These are phyloP conservation scores for Pseudognaphalium luteoalbum DNA, from an alignment of 129 eudicot genomes.

Conservation along the genomic window DNA sequence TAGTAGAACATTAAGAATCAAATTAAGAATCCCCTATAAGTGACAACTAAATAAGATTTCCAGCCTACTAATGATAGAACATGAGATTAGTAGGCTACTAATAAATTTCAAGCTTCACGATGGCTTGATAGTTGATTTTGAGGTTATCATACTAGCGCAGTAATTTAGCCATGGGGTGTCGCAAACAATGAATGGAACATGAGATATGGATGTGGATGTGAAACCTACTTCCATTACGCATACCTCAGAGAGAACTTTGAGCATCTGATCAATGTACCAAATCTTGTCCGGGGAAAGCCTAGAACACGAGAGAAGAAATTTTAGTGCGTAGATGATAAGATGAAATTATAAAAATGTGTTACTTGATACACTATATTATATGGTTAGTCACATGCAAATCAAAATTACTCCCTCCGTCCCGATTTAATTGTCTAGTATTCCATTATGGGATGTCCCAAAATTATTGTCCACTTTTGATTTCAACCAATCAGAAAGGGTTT, in stretches of 20 bases:
- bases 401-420: no score
- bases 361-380: not conserved
- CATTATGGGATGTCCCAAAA: no score
- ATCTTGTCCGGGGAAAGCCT: slow-evolving; percentile 95
- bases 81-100: not conserved
- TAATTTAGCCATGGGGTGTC: not conserved
- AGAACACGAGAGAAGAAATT: slow-evolving; percentile 26
- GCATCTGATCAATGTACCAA: slow-evolving; percentile 99
- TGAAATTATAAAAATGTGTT: not conserved
- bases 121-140: not conserved
- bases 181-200: not conserved
- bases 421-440: no score
- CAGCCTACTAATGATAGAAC: no score
- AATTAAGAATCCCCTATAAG: not conserved
- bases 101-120: not conserved
- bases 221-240: slow-evolving; percentile 25
- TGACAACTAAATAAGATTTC: no score
- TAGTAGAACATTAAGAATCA: slow-evolving; percentile 31
- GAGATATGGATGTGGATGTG: not conserved
- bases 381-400: not conserved
- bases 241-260: slow-evolving; percentile 95
- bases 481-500: no score
- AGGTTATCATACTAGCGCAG: not conserved
- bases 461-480: no score
- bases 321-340: not conserved